phyloP scores from a whole-genome alignment of 2,329 filamentous ascomycete genomes.

The Arachnopeziza araneosa region DNA sequence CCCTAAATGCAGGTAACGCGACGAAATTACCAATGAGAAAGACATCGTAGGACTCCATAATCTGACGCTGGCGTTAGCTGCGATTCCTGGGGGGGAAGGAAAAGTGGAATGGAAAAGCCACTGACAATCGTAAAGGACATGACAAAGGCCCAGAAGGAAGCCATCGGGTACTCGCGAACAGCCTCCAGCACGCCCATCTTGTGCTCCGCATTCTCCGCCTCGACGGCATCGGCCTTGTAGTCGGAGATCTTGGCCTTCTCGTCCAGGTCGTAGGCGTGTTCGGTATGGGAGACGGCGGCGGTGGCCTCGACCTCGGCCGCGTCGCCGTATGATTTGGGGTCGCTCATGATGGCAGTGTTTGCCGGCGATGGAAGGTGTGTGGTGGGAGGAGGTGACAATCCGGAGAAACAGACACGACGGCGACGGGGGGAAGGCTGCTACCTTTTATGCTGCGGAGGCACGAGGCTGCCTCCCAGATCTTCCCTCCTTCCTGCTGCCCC shows the following conservation, averaged over 20 bases:
- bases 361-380: conserved; percentile 2
- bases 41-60: conserved; percentile 59
- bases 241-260: conserved; percentile 23
- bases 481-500: not conserved
- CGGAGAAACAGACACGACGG: not conserved
- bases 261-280: conserved; percentile 30
- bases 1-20: conserved; percentile 42
- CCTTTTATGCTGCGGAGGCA: not conserved
- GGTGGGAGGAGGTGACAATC: not conserved
- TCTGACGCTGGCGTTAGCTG: conserved; percentile 34
- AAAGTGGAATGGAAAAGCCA: not conserved
- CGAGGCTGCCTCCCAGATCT: too few relatives aligned
- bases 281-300: conserved; percentile 17
- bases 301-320: conserved; percentile 15
- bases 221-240: conserved; percentile 27
- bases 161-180: conserved; percentile 46
- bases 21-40: conserved; percentile 57
- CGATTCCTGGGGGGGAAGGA: not conserved
- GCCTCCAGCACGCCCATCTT: conserved; percentile 44
- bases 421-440: not conserved
- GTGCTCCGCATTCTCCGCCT: conserved; percentile 51
- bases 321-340: conserved; percentile 3
- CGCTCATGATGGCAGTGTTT: conserved; percentile 12
- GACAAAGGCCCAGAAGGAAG: conserved; percentile 49
- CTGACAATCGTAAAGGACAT: conserved; percentile 36